Base-by-base conservation (phyloP, 306 rosid species). In the Dryas drummondii region DNA sequence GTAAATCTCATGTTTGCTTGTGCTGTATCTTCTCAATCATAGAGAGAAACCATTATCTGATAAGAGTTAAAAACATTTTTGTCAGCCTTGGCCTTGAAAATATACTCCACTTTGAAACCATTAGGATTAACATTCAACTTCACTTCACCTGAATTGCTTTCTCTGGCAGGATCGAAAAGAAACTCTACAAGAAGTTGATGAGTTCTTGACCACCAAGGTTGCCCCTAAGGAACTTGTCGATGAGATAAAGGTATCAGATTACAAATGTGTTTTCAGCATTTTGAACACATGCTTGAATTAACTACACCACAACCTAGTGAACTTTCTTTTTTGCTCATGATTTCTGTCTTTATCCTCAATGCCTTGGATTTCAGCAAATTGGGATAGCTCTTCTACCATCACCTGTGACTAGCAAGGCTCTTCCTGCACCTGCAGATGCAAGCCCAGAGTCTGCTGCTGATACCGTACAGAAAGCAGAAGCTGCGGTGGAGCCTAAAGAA, bases 371-470 rank as follows among this genome's bases (percentile, higher is more conserved):
- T 82, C 85, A 96, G 98, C 78, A 89, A 74, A 96, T 96, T 37
- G 99, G 99, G 74, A 79, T 62, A 84, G 98, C 97, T 74, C 82
- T 96, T 78, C 87, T 96, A 59, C 98, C 99, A 55, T 46, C 80
- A 40, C 56, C 93, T 12, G 78, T 76, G 59, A 72, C 57, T 48
- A 15, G 81, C 84, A 90, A 90, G 80, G 65, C 84, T 81, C 98
- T 96, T 81, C 97, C 97, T 9, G 79, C 87, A 62, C 87, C 97
- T 63, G 68, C 56, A 42, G 85, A 80, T 55, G 66, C 68, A 72
- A 83, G n/a, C 47, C 74, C 85, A n/a, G 94, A 71, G 72, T 84
- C 83, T 32, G 73, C 87, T 54, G 71, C 88, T 6, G 77, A 27
- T 78, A 71, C 85, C 41, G 82, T 73, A 70, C 88, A 72, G 78